These are phyloP conservation scores for Salvia sclarea DNA, from an alignment of 305 asterid genomes.

Conservation along the genomic window DNA sequence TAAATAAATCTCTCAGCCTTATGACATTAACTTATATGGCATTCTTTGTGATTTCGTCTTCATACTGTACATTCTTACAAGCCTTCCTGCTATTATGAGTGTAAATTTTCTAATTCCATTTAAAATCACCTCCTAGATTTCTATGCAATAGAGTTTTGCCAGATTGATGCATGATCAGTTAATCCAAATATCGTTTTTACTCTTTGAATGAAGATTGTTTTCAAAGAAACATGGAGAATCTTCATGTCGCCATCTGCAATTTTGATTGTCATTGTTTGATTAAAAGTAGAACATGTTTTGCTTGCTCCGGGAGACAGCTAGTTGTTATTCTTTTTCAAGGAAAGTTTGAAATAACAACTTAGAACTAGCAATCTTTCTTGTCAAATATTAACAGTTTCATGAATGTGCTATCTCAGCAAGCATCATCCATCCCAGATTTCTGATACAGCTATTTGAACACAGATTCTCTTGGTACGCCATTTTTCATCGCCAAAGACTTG, in stretches of 20 bases:
- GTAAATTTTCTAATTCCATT: not conserved
- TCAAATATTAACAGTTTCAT: not conserved
- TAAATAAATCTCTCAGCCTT: slow-evolving; percentile 12
- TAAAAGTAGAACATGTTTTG: not conserved
- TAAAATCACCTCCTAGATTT: slow-evolving; percentile 1
- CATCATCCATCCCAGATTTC: not conserved
- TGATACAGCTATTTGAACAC: slow-evolving; percentile 24
- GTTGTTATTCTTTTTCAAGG: not conserved
- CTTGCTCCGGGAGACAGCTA: not conserved
- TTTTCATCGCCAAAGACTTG: slow-evolving; percentile 49
- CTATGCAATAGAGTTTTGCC: not conserved
- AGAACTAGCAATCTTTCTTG: not conserved
- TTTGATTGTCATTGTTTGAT: not conserved
- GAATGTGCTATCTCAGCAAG: not conserved
- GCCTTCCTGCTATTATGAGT: not conserved
- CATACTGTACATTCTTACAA: not conserved
- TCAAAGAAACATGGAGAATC: not conserved
- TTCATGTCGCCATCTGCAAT: not conserved
- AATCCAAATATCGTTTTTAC: too few relatives aligned
- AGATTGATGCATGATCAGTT: not conserved
- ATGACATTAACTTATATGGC: not conserved
- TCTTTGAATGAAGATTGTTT: not conserved
- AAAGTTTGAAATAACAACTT: not conserved
- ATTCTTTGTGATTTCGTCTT: not conserved
- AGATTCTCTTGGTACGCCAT: slow-evolving; percentile 54